A percentile compares a stretch with the other conserved stretches of the same genome.
Conservation (phyloP, 1,139 yeast species). For the Taiozyma onychis region DNA sequence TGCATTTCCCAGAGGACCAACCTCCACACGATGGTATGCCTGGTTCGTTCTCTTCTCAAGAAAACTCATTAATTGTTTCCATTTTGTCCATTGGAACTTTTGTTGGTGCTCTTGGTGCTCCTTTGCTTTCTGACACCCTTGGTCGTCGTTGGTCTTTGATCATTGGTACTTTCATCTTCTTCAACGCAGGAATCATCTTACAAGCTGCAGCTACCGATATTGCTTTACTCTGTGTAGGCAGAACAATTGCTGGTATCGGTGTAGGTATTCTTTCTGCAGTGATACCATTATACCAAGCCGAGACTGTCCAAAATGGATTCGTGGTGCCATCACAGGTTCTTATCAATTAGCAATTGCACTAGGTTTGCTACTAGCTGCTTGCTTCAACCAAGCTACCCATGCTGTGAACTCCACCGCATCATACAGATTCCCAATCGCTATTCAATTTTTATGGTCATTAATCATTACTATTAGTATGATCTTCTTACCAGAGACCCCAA, state of each 20-base stretch:
- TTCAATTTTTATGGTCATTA: conserved; percentile 52
- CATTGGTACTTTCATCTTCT: conserved; percentile 43
- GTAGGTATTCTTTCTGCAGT: conserved; percentile 63
- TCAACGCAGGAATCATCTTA: conserved; percentile 52
- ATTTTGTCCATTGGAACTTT: conserved; percentile 52
- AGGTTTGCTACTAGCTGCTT: conserved; percentile 63
- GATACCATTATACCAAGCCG: conserved; percentile 63
- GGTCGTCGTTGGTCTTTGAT: conserved; percentile 57
- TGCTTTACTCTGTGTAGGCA: conserved; percentile 46
- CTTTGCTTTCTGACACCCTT: conserved; percentile 46
- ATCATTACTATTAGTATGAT: conserved; percentile 48
- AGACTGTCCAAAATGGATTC: conserved; percentile 61
- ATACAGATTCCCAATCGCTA: conserved; percentile 55
- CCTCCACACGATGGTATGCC: conserved; percentile 9
- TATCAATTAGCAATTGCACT: conserved; percentile 64
- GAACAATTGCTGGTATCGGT: conserved; percentile 58
- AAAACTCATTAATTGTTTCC: conserved; percentile 50
- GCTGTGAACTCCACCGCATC: conserved; percentile 42
- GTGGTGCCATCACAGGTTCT: conserved; percentile 63
- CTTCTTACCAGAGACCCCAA: conserved; percentile 64
- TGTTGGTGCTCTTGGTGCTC: conserved; percentile 50
- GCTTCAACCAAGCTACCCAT: conserved; percentile 61
- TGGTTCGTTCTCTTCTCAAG: conserved; percentile 43
- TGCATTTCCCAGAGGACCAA: conserved; percentile 32
- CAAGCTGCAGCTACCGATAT: conserved; percentile 52